These are phyloP conservation scores for Rosa persica DNA, from an alignment of 306 rosid genomes.

Conservation along the genomic window DNA sequence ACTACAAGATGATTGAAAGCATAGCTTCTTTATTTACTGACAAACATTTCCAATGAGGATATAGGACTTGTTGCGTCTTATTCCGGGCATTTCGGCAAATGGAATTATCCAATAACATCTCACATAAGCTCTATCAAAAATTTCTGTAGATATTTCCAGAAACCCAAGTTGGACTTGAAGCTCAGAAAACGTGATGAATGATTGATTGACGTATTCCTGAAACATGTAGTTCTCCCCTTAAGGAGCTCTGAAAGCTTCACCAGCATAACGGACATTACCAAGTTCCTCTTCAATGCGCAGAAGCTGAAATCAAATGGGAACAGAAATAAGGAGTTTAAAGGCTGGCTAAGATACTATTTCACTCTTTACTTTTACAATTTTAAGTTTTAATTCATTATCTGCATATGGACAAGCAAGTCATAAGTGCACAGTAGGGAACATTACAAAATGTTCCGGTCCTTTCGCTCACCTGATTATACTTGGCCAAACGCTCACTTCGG, in stretches of 20 bases:
- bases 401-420: neutral
- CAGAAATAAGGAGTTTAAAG: neutral
- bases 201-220: neutral
- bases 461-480: slow-evolving; percentile 81
- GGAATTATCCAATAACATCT: slow-evolving; percentile 2
- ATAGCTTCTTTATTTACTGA: slow-evolving; percentile 18
- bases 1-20: neutral
- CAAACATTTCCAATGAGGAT: neutral
- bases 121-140: slow-evolving; percentile 17
- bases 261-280: slow-evolving; percentile 87
- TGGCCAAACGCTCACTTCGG: slow-evolving; percentile 98
- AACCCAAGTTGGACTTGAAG: neutral
- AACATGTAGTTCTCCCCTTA: slow-evolving; percentile 29
- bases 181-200: slow-evolving; percentile 10
- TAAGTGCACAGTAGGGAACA: neutral
- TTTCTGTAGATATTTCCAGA: neutral
- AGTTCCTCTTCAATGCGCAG: slow-evolving; percentile 98
- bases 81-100: slow-evolving; percentile 7
- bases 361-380: neutral
- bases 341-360: neutral
- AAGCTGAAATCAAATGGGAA: slow-evolving; percentile 60
- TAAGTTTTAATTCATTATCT: neutral
- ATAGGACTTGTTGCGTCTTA: neutral
- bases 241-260: slow-evolving; percentile 88
- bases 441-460: neutral